Evolutionary conservation across 768 basidiomycete species (phyloP), one percentile per base, ranked within the genome.

Genomic region (Serendipita sp.): DNA sequence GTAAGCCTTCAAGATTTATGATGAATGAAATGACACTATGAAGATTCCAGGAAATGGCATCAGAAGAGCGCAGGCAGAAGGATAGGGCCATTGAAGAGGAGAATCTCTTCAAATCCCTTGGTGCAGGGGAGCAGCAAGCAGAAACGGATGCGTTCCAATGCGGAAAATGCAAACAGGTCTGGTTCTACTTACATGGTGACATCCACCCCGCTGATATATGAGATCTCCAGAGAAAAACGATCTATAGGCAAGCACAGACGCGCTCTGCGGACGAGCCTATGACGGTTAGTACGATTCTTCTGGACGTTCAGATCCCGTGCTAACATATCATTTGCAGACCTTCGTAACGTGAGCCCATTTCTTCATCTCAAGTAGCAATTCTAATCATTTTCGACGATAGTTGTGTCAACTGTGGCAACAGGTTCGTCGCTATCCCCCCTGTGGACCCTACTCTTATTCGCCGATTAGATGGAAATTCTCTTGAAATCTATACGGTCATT

Each of bases 141-240:
- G 96, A 98, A 72, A 99, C 96, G 0, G 90, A 93, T 66, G 94
- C 90, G 2, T 99, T 99, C 88, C 91, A 97, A 71, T 99, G 96
- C 70, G 80, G 83, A 9, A 81, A 89, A 68, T 99, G 96, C 83
- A 94, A 93, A 69, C 88, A 94, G 81, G 83, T 81, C 60, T 45
- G 78, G 63, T 42, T 30, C 41, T 38, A 17, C 13, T 62, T 14
- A 38, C 38, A 5, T 14, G 14, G n/a, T n/a, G 14, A 38, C 14
- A 38, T 5, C 38, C 38, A 7, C 38, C 5, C n/a, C 60, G 31
- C 58, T 33, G 5, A n/a, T 64, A 38, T 2, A 42, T 22, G 22
- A 64, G 43, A 28, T 17, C 42, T 42, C 20, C 65, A 87, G 85
- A 76, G 87, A 68, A 90, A 92, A 75, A 90, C 90, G 68, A 81